Evolutionary conservation across 1,284 basidiomycete species (phyloP), one percentile per base, ranked within the genome.

Genomic region (Apiotrichum mycotoxinovorans): DNA sequence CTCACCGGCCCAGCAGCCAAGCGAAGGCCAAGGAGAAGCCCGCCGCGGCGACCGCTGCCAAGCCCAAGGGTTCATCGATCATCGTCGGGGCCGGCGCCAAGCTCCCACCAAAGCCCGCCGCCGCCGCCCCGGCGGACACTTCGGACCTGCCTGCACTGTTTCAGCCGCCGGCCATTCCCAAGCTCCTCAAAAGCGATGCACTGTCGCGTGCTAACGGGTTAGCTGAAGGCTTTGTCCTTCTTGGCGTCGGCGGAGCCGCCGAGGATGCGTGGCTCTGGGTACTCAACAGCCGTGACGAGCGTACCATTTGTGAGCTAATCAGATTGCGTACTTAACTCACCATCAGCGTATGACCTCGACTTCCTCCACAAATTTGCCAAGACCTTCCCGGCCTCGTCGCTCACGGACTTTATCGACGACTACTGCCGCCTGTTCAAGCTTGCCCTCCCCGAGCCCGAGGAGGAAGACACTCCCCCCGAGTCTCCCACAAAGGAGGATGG

Each of bases 201-300:
- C 56, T 72, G 20, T 18, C 63, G 40, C 66, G 82, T 22, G 74
- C 75, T 26, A 74, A 78, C 10, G 66, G 70, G 0, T 53, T 78
- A 12, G 72, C 73, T 3, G 65, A 76, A 12, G 76, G 76, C 5
- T 76, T 78, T 49, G 67, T 78, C 3, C 61, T 77, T 17, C 71
- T 74, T 10, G 67, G 61, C 25, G 61, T 73, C 75, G 57, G 59
- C 12, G 62, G 61, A 1, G 51, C 60, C 4, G 69, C 74, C 27
- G 70, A 76, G 59, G 63, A 73, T 43, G 72, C 71, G 25, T 70
- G 75, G 78, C 56, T 62, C 30, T 68, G 90, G 20, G 85, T 82
- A 61, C 79, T 98, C 41, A 91, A 98, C 67, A 84, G 86, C 65
- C 83, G 80, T 48, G 87, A 98, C 68, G 81, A 80, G 44, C 82